Conservation (phyloP, 2,329 filamentous ascomycete genomes). For the Calonectria leucothoes region DNA sequence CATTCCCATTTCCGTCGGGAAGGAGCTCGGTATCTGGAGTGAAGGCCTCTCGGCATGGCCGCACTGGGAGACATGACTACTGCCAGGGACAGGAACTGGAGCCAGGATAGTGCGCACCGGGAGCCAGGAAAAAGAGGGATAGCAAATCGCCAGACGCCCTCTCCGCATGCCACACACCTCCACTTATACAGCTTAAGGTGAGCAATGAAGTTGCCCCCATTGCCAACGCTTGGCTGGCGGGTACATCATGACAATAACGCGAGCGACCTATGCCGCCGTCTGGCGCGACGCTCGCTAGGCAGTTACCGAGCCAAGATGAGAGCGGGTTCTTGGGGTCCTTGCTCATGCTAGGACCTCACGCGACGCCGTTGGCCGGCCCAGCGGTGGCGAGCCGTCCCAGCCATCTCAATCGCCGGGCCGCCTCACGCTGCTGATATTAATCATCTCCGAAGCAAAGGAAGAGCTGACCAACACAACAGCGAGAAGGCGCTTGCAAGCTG, state of each 20-base stretch:
- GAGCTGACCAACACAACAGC: not conserved
- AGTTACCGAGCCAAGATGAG: conserved; percentile 13
- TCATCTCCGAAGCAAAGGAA: not conserved
- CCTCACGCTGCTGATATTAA: not conserved
- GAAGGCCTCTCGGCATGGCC: conserved; percentile 25
- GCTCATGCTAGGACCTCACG: conserved; percentile 2
- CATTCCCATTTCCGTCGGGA: conserved; percentile 35
- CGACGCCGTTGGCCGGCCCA: conserved; percentile 3
- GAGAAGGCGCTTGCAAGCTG: not conserved
- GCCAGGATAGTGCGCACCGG: not conserved
- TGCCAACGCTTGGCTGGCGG: conserved; percentile 19
- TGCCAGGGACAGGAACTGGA: conserved; percentile 24
- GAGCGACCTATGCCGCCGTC: not conserved
- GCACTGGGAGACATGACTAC: conserved; percentile 6
- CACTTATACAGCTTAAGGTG: conserved; percentile 11
- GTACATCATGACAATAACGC: not conserved
- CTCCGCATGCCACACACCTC: conserved; percentile 10
- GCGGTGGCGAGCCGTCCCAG: conserved; percentile 7
- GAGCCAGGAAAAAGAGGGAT: conserved; percentile 5
- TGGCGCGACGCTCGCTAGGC: not conserved
- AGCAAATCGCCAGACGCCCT: conserved; percentile 5
- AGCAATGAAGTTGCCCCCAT: conserved; percentile 30
- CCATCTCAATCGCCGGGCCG: not conserved
- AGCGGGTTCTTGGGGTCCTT: not conserved
- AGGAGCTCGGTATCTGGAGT: conserved; percentile 32